A percentile compares a stretch with the other conserved stretches of the same genome.
These are phyloP conservation scores for Cylindrodendrum hubeiense DNA, from an alignment of 2,329 filamentous ascomycete species.

Conservation along the genomic window DNA sequence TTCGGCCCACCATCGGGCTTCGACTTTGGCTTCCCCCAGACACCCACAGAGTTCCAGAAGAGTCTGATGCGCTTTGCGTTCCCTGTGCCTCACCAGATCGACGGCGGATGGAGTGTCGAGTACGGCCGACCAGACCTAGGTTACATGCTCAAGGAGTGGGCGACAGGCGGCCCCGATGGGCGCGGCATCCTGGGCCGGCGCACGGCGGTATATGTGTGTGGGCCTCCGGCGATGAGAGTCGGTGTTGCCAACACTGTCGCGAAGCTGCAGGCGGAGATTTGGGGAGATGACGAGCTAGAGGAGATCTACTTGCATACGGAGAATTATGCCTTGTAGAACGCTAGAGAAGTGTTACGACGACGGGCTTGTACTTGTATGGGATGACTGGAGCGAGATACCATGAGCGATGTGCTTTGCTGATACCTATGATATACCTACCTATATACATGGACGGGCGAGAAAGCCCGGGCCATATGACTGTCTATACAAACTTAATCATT, in stretches of 20 bases:
- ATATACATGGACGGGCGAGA: slow-evolving; percentile 31
- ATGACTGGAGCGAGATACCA: slow-evolving; percentile 42
- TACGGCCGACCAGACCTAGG: slow-evolving; percentile 91
- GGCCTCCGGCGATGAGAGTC: slow-evolving; percentile 86
- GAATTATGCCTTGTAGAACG: slow-evolving; percentile 83
- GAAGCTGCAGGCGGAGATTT: slow-evolving; percentile 83
- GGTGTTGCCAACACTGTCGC: slow-evolving; percentile 91
- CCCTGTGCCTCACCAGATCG: slow-evolving; percentile 74
- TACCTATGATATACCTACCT: slow-evolving; percentile 27
- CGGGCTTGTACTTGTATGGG: slow-evolving; percentile 39
- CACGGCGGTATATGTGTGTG: slow-evolving; percentile 93
- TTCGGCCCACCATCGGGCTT: slow-evolving; percentile 74
- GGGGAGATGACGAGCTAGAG: slow-evolving; percentile 81
- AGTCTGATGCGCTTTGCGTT: slow-evolving; percentile 92
- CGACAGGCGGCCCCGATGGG: slow-evolving; percentile 75
- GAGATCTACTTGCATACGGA: slow-evolving; percentile 96
- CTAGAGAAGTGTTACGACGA: slow-evolving; percentile 1
- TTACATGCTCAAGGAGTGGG: slow-evolving; percentile 87
- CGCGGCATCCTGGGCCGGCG: slow-evolving; percentile 80
- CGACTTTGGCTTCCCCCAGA: slow-evolving; percentile 85
- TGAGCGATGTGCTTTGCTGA: slow-evolving; percentile 41
- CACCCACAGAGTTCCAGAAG: slow-evolving; percentile 90
- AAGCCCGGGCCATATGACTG: slow-evolving; percentile 33
- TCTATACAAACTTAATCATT: slow-evolving; percentile 27
- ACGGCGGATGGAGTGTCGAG: slow-evolving; percentile 90